Percentiles rank a stretch among this genome's conserved stretches.
Conservation (phyloP, 2,329 filamentous ascomycete genomes). For the Pseudonectria foliicola region DNA sequence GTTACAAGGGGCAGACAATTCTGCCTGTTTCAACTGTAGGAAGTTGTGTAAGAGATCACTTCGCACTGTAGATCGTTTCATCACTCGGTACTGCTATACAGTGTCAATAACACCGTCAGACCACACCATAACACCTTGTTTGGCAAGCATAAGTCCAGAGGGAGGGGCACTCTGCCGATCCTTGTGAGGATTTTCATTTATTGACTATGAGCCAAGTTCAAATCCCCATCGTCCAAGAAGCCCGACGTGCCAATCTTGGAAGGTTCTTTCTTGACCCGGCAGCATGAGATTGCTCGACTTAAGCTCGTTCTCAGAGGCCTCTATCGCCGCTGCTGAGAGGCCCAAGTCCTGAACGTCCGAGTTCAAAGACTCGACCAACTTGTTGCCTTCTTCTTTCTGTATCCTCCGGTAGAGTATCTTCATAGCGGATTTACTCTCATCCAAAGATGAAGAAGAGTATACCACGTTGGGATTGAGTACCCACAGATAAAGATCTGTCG, state of each 20-base stretch:
- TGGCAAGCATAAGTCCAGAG: too few relatives aligned
- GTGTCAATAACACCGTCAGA: too few relatives aligned
- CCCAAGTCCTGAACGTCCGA: constrained; percentile 54
- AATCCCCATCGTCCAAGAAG: constrained; percentile 42
- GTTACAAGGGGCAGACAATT: too few relatives aligned
- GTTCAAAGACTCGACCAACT: constrained; percentile 41
- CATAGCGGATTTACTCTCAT: constrained; percentile 33
- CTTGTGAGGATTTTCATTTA: not conserved
- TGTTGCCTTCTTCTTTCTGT: constrained; percentile 35
- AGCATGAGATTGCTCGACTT: constrained; percentile 42
- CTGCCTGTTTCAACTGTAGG: too few relatives aligned
- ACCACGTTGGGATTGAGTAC: constrained; percentile 48
- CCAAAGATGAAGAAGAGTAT: constrained; percentile 37
- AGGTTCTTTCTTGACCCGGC: constrained; percentile 47
- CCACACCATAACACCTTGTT: too few relatives aligned
- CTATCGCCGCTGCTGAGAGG: constrained; percentile 45
- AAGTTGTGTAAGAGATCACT: too few relatives aligned
- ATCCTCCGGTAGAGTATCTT: constrained; percentile 48
- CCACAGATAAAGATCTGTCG: constrained; percentile 42
- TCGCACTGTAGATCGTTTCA: too few relatives aligned
- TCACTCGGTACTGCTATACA: too few relatives aligned
- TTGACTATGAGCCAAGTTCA: not conserved
- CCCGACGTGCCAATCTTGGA: constrained; percentile 62
- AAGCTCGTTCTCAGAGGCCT: constrained; percentile 37
- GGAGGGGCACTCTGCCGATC: too few relatives aligned